A percentile compares a stretch with the other conserved stretches of the same genome.
Evolutionary conservation across 2,329 filamentous ascomycete genomes (phyloP).

Genomic region (Arthroderma sp.): DNA sequence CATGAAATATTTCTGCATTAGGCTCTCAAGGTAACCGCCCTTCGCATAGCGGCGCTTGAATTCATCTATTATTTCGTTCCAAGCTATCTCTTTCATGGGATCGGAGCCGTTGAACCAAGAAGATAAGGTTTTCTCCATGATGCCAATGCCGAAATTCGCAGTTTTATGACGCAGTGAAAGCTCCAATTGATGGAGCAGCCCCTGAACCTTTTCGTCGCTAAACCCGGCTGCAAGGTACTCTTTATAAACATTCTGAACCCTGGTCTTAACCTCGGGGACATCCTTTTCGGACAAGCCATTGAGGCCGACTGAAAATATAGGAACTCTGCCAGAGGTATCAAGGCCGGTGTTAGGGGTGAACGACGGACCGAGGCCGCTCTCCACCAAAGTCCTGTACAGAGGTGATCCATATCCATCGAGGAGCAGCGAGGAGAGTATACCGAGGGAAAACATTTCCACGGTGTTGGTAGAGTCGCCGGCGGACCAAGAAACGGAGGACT

Average conservation of each 20-base stretch:
- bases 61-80: constrained; percentile 73
- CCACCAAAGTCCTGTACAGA: constrained; percentile 75
- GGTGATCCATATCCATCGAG: constrained; percentile 94
- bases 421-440: constrained; percentile 67
- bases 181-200: constrained; percentile 85
- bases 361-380: constrained; percentile 78
- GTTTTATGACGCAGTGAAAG: constrained; percentile 93
- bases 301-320: constrained; percentile 80
- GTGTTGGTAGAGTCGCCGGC: constrained; percentile 71
- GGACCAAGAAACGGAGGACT: constrained; percentile 88
- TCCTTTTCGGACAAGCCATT: constrained; percentile 78
- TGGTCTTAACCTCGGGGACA: constrained; percentile 61
- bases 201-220: constrained; percentile 79
- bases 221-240: constrained; percentile 66
- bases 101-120: constrained; percentile 94
- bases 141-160: constrained; percentile 80
- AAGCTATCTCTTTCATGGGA: constrained; percentile 79
- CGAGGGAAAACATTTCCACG: constrained; percentile 76
- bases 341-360: constrained; percentile 93
- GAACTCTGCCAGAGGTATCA: constrained; percentile 61
- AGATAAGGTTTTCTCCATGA: constrained; percentile 77
- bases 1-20: constrained; percentile 81
- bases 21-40: constrained; percentile 66
- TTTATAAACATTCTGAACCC: constrained; percentile 58
- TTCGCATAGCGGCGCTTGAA: constrained; percentile 68